Evolutionary conservation across 768 basidiomycete genomes (phyloP).

Genomic region (Harrya chromipes): DNA sequence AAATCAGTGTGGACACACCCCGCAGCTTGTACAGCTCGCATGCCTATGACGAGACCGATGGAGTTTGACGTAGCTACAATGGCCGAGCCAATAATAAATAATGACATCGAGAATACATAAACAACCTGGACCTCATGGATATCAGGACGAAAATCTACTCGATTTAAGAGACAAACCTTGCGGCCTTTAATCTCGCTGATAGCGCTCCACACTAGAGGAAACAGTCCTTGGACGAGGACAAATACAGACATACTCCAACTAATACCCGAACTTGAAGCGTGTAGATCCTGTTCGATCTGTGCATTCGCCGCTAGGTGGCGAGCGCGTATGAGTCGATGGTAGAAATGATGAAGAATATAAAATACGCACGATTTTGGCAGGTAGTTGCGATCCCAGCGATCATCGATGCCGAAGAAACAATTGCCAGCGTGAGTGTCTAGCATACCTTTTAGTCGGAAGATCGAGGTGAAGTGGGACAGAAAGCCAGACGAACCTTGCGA

Average conservation of each 20-base stretch:
- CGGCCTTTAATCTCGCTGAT: slow-evolving; percentile 76
- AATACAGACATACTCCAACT: slow-evolving; percentile 69
- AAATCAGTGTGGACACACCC: slow-evolving; percentile 39
- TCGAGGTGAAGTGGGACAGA: too few relatives aligned
- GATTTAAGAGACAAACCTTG: slow-evolving; percentile 41
- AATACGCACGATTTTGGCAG: slow-evolving; percentile 26
- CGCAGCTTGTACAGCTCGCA: slow-evolving; percentile 61
- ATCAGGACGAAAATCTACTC: not conserved
- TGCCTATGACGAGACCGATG: slow-evolving; percentile 59
- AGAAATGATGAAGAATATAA: not conserved
- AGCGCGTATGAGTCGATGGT: not conserved
- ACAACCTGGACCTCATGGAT: slow-evolving; percentile 39
- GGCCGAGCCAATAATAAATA: slow-evolving; percentile 56
- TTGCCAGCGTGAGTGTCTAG: slow-evolving; percentile 24
- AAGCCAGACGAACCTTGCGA: slow-evolving; percentile 44
- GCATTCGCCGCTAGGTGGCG: slow-evolving; percentile 56
- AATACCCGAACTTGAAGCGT: slow-evolving; percentile 59
- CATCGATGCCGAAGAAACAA: slow-evolving; percentile 30
- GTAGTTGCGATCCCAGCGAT: slow-evolving; percentile 25
- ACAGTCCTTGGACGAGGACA: slow-evolving; percentile 64
- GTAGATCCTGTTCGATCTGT: slow-evolving; percentile 58
- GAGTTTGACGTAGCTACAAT: slow-evolving; percentile 56
- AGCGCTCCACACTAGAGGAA: slow-evolving; percentile 67
- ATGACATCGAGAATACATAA: slow-evolving; percentile 49
- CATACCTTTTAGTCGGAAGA: not conserved